Percentiles rank a stretch among this genome's conserved stretches.
Evolutionary conservation across 2,329 filamentous ascomycete species (phyloP).

Genomic region (Venturia aucupariae): DNA sequence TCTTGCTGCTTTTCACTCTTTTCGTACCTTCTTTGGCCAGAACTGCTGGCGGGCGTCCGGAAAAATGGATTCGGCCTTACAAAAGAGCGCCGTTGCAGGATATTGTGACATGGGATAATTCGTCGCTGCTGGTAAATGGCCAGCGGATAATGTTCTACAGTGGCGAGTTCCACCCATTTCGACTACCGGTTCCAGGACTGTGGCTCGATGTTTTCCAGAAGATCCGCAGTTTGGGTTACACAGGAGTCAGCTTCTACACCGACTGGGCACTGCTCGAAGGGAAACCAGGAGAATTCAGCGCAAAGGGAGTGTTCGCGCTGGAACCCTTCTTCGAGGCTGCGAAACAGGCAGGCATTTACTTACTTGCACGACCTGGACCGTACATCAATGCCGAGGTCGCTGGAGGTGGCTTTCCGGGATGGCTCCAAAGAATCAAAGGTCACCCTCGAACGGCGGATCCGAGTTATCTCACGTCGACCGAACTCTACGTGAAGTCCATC

Average conservation of each 20-base stretch:
- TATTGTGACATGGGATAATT: conserved; percentile 61
- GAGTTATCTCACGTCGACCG: conserved; percentile 55
- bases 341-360: conserved; percentile 61
- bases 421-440: conserved; percentile 61
- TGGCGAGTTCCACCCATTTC: conserved; percentile 64
- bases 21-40: conserved; percentile 38
- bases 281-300: conserved; percentile 57
- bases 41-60: conserved; percentile 40
- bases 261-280: conserved; percentile 73
- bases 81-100: conserved; percentile 45
- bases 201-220: conserved; percentile 74
- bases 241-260: conserved; percentile 68
- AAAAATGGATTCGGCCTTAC: conserved; percentile 39
- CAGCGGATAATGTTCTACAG: conserved; percentile 63
- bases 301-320: conserved; percentile 62
- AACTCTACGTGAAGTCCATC: conserved; percentile 52
- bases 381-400: conserved; percentile 73
- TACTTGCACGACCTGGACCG: conserved; percentile 60
- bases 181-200: conserved; percentile 51
- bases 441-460: conserved; percentile 53
- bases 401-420: conserved; percentile 73
- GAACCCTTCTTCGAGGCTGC: conserved; percentile 72
- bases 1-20: conserved; percentile 29
- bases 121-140: conserved; percentile 61
- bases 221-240: conserved; percentile 72